phyloP scores from a whole-genome alignment of 176 grass and related monocot species.

The Oryza meridionalis region DNA sequence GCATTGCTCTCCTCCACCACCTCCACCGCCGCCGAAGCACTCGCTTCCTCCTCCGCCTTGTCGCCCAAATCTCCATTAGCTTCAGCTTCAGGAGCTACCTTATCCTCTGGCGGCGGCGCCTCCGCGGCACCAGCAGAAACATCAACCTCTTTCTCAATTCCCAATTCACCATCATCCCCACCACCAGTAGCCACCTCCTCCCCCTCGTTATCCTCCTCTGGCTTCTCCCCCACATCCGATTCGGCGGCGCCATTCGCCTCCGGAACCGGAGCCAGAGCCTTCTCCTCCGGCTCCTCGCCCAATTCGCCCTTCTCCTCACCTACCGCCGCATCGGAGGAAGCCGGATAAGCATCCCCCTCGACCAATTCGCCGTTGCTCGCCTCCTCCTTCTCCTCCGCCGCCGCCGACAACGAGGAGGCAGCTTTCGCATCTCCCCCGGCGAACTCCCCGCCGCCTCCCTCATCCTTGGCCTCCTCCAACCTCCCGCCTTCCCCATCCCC shows the following conservation, averaged over 20 bases:
- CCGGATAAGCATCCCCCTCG: conserved; percentile 26
- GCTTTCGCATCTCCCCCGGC: neutral
- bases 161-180: conserved; percentile 16
- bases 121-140: neutral
- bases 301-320: conserved; percentile 31
- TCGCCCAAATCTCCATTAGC: conserved; percentile 34
- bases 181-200: conserved; percentile 15
- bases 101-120: neutral
- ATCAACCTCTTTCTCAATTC: conserved; percentile 2
- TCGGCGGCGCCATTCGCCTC: conserved; percentile 5
- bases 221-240: conserved; percentile 8
- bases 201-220: neutral
- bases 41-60: neutral
- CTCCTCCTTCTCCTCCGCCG: neutral
- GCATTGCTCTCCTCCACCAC: neutral
- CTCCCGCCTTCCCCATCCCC: neutral
- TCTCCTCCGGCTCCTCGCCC: neutral
- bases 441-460: neutral
- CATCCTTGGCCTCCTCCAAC: neutral
- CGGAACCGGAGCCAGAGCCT: neutral
- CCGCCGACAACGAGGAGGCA: neutral
- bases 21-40: neutral
- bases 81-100: conserved; percentile 12
- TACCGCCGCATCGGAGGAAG: neutral
- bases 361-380: conserved; percentile 33